phyloP scores from a whole-genome alignment of 2,329 filamentous ascomycete genomes.

The Venturiaceae sp. region DNA sequence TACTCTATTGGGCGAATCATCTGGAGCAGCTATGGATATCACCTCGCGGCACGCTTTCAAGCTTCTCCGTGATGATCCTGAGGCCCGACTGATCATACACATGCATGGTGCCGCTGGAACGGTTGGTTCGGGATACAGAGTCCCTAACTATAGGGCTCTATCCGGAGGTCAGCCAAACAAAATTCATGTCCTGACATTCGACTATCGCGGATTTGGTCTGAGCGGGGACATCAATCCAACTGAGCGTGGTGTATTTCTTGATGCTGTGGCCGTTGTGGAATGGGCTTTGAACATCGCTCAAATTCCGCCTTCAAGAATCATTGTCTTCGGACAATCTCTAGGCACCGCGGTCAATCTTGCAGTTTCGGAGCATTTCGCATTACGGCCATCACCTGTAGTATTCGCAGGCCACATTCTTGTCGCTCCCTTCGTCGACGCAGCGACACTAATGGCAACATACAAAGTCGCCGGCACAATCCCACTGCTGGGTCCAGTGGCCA shows the following conservation, averaged over 20 bases:
- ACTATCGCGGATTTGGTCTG: conserved; percentile 81
- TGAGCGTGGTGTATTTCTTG: conserved; percentile 71
- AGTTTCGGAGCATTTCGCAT: conserved; percentile 59
- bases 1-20: conserved; percentile 39
- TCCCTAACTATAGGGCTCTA: conserved; percentile 67
- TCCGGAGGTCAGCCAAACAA: conserved; percentile 55
- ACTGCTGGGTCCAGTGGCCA: conserved; percentile 62
- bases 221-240: conserved; percentile 73
- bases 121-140: conserved; percentile 71
- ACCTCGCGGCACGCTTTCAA: conserved; percentile 36
- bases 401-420: conserved; percentile 76
- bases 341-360: conserved; percentile 77
- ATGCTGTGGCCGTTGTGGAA: conserved; percentile 63
- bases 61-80: conserved; percentile 38
- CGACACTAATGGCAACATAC: conserved; percentile 66
- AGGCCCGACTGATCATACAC: conserved; percentile 45
- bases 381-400: conserved; percentile 18
- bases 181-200: conserved; percentile 76
- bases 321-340: conserved; percentile 77
- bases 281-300: conserved; percentile 57
- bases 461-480: conserved; percentile 69
- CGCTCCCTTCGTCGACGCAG: conserved; percentile 67
- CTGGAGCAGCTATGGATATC: conserved; percentile 37
- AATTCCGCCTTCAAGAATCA: conserved; percentile 63
- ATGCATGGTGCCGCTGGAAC: conserved; percentile 69